Conservation (phyloP, 306 rosid genomes). For the Castanea crenata region DNA sequence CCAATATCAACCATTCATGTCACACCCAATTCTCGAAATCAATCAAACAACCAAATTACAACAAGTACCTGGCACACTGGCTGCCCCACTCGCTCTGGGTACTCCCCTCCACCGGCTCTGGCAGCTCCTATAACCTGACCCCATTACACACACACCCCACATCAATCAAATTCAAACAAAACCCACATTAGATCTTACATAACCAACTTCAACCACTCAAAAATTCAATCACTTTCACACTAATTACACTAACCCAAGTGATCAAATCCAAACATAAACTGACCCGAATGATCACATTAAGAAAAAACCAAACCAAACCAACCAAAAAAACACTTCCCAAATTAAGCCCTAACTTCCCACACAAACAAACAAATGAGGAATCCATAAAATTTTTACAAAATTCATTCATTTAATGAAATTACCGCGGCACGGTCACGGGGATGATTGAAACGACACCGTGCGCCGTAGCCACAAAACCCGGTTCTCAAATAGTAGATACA, state of each 20-base stretch:
- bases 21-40: conserved; percentile 17
- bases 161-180: conserved; percentile 27
- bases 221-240: conserved; percentile 12
- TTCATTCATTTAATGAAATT: conserved; percentile 9
- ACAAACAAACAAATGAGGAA: background rate
- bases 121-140: conserved; percentile 78
- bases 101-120: conserved; percentile 66
- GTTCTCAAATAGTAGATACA: conserved; percentile 82
- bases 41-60: conserved; percentile 23
- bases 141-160: conserved; percentile 10
- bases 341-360: conserved; percentile 21
- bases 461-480: conserved; percentile 89
- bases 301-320: conserved; percentile 36
- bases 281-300: conserved; percentile 15
- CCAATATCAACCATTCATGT: conserved; percentile 25
- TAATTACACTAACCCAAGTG: conserved; percentile 14
- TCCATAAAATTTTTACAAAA: background rate
- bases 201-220: background rate
- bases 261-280: conserved; percentile 16
- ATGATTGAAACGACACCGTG: conserved; percentile 96
- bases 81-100: conserved; percentile 91
- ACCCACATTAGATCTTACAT: conserved; percentile 29
- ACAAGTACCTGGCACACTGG: conserved; percentile 85
- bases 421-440: conserved; percentile 89
- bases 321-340: conserved; percentile 22